Percentiles rank a stretch among this genome's conserved stretches.
Evolutionary conservation across 176 grass and related monocot species (phyloP).

Genomic region (Dactylis glomerata): DNA sequence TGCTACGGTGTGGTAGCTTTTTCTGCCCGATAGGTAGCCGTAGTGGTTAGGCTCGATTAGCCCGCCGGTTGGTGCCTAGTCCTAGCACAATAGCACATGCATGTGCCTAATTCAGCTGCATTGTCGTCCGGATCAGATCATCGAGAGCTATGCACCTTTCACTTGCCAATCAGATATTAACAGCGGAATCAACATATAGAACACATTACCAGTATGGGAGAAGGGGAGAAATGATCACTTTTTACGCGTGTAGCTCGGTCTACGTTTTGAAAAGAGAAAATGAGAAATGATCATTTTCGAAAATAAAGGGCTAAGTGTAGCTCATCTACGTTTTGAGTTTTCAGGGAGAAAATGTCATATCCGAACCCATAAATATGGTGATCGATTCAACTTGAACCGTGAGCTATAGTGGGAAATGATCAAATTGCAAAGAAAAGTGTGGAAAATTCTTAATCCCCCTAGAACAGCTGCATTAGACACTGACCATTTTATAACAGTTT

Average conservation of each 20-base stretch:
- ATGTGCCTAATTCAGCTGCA: not conserved
- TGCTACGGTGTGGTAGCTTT: not conserved
- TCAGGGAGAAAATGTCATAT: too few species aligned
- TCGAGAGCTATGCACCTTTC: not conserved
- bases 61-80: constrained; percentile 29
- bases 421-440: too few species aligned
- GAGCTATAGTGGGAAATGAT: too few species aligned
- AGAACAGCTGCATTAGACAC: too few species aligned
- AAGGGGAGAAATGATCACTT: too few species aligned
- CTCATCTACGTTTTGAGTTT: too few species aligned
- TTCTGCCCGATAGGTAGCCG: not conserved
- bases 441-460: too few species aligned
- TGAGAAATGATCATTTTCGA: too few species aligned
- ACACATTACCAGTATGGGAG: not conserved
- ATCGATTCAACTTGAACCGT: not conserved
- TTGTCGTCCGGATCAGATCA: not conserved
- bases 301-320: too few species aligned
- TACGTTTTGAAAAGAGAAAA: too few species aligned
- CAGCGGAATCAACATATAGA: not conserved
- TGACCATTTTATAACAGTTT: too few species aligned
- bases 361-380: not conserved
- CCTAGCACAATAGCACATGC: not conserved
- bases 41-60: constrained; percentile 24
- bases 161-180: not conserved
- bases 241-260: too few species aligned